Evolutionary conservation across 176 grass and related monocot genomes (phyloP), one percentile per base, ranked within the genome.

Genomic region (Paspalum notatum): DNA sequence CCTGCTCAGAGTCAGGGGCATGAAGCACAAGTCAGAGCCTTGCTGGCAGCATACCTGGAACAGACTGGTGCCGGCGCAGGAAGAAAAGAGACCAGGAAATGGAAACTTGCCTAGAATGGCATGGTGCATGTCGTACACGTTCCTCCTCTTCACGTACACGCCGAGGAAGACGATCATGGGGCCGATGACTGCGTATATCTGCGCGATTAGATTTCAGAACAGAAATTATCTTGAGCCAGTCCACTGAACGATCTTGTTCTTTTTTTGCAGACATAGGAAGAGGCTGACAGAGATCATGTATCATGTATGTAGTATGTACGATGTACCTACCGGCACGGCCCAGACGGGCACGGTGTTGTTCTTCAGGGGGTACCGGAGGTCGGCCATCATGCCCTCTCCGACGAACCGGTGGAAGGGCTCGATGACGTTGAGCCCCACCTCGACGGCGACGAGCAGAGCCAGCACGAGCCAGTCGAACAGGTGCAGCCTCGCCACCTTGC

Each of bases 401-500:
- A 95, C 90, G 86, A 95, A 95, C 55, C 93, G 90, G 70, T 95
- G 90, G 73, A 81, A 95, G 24, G 93, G 93, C 71, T 92, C 82
- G 48, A 95, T 90, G 71, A 90, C 20, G 68, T 95, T 92, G 62
- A 95, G 88, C 41, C 63, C 62, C 20, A 46, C 84, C 2, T 90
- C 90, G 48, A 65, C 46, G 44, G 75, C 81, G 3, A 61, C 83
- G 64, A 95, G 88, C 0, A 87, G 81, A 14, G 42, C 26, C 43
- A 95, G 85, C 72, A 88, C 90, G 54, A 88, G 27, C 93, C 93
- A 95, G 27, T 92, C 93, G 11, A 80, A 58, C 45, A 90, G 6
- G 72, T 92, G 93, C 20, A 73, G 39, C 22, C 87, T 73, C 3
- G 76, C 69, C 2, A 89, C 77, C 20, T 80, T 89, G 39, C 38